Conservation (phyloP, 2,329 filamentous ascomycete genomes). For the Chaetomium olivaceum region DNA sequence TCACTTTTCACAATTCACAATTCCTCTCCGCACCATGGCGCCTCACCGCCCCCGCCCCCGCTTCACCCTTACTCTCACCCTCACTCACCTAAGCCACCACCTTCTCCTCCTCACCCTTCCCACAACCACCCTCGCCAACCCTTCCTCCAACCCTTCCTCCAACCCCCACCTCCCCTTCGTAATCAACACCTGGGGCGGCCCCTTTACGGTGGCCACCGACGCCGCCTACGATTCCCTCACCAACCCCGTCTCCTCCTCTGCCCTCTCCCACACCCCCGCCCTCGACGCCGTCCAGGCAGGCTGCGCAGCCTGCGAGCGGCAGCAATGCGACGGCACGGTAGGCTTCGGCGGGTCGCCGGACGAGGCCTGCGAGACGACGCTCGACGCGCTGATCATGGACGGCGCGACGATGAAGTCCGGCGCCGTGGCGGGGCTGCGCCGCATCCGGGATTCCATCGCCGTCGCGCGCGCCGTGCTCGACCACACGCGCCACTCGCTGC, state of each 20-base stretch:
- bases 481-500: constrained; percentile 52
- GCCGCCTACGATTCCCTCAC: constrained; percentile 44
- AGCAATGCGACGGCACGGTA: constrained; percentile 56
- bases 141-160: constrained; percentile 35
- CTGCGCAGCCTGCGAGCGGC: constrained; percentile 52
- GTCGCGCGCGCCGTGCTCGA: constrained; percentile 55
- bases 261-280: constrained; percentile 38
- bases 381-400: constrained; percentile 62
- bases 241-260: constrained; percentile 24
- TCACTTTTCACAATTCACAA: neutral
- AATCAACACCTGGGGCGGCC: constrained; percentile 57
- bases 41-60: neutral
- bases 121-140: neutral
- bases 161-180: constrained; percentile 51
- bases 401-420: constrained; percentile 54
- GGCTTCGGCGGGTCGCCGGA: constrained; percentile 58
- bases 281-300: constrained; percentile 56
- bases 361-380: constrained; percentile 58
- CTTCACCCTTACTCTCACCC: neutral
- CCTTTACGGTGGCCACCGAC: constrained; percentile 54
- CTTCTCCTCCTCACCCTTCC: neutral
- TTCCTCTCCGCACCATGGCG: neutral
- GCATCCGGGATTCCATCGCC: constrained; percentile 50
- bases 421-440: constrained; percentile 53
- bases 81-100: neutral